Base-by-base conservation (phyloP, 352 stramenopile species). In the Phytopythium litorale region DNA sequence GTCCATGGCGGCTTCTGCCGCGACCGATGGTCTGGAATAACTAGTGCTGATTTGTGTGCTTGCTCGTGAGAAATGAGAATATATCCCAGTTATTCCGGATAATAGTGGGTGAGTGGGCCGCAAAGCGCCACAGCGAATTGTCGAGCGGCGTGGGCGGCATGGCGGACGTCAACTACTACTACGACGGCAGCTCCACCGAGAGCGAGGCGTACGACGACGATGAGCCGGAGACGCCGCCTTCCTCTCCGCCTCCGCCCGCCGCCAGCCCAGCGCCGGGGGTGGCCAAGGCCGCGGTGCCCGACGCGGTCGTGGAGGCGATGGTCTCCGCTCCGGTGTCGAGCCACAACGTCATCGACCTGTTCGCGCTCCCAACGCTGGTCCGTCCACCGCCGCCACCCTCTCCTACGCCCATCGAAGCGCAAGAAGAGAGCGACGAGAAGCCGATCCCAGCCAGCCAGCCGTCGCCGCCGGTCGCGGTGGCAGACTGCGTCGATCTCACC, bases 141-240 rank as follows among this genome's bases (percentile, higher is more conserved):
- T 18, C 37, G 37, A 3, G 2, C 40, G 7, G 16, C 0, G 6
- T 8, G 18, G 15, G 1, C 0, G 40, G 42, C 42, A 21, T 25
- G 18, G 42, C 42, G 42, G 42, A 21, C 42, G 42, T 15, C n/a
- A 25, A 25, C 42, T 49, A 49, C 42, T 23, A 52, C 50, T 43
- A 75, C 45, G 68, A 60, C 37, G 64, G 64, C 15, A 67, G 60
- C 40, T 72, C 68, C 45, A 75, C 68, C 8, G 68, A 75, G 54
- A 75, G 68, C 61, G 65, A 75, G 62, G 60, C 49, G 52, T 72
- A 65, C 42, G 65, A 72, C 43, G 53, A 46, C 13, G 51, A 32
- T 8, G 51, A 57, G 51, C 1, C 33, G 12, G 42, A 11, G 18
- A 1, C 19, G n/a, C 42, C 6, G n/a, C 19, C 42, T 23, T n/a